A percentile compares a stretch with the other conserved stretches of the same genome.
Conservation (phyloP, 2,329 filamentous ascomycete species). For the Amauroascus niger region DNA sequence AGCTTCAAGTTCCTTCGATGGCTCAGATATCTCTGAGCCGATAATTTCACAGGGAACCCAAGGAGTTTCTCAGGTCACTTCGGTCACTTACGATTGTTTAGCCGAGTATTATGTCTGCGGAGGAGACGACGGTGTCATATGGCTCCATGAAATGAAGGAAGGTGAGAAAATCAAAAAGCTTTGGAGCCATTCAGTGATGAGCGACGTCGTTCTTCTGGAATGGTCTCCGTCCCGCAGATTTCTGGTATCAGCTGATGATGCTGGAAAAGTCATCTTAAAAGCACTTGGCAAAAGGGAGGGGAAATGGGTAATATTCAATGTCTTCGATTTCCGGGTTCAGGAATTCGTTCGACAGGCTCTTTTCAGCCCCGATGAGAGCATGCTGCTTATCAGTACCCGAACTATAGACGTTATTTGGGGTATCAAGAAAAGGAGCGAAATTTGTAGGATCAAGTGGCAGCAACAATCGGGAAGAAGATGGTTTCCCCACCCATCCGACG, state of each 20-base stretch:
- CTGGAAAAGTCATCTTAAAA: constrained; percentile 12
- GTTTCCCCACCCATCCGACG: constrained; percentile 10
- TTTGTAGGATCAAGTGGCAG: constrained; percentile 3
- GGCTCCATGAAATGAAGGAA: constrained; percentile 14
- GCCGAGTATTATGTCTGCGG: constrained; percentile 19
- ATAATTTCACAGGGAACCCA: not conserved
- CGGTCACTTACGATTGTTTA: constrained; percentile 1
- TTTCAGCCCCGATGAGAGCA: constrained; percentile 8
- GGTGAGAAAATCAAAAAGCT: constrained; percentile 8
- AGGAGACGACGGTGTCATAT: constrained; percentile 20
- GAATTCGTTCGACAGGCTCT: constrained; percentile 8
- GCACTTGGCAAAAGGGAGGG: not conserved
- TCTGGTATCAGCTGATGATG: constrained; percentile 14
- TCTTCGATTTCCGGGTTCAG: constrained; percentile 8
- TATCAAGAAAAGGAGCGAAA: constrained; percentile 3
- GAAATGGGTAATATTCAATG: constrained; percentile 11
- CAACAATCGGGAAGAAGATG: constrained; percentile 1
- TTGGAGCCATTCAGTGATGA: not conserved
- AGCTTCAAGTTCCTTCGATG: not conserved
- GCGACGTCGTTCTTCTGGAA: constrained; percentile 3
- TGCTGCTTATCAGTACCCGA: constrained; percentile 7
- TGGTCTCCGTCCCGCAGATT: constrained; percentile 14
- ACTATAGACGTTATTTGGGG: constrained; percentile 8
- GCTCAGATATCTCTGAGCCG: not conserved
- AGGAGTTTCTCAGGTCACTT: not conserved